These are phyloP conservation scores for Orbilia ellipsospora DNA, from an alignment of 2,329 filamentous ascomycete species.

Conservation along the genomic window DNA sequence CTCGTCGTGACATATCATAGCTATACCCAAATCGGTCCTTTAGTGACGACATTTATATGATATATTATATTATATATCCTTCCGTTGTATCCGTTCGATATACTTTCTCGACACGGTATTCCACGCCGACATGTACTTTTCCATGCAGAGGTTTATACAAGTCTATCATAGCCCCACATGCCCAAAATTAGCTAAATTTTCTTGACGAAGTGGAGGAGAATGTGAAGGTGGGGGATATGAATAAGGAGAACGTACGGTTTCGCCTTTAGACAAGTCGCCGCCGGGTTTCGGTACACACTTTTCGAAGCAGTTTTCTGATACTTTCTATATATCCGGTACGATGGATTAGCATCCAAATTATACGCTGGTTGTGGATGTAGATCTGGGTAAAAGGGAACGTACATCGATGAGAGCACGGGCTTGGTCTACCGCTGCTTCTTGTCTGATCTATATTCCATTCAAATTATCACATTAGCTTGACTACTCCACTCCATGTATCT, in stretches of 20 bases:
- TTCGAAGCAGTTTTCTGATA: conserved; percentile 84
- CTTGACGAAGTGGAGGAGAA: not conserved
- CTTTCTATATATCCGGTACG: conserved; percentile 69
- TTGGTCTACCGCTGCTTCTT: conserved; percentile 48
- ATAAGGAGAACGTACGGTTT: conserved; percentile 62
- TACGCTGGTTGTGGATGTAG: not conserved
- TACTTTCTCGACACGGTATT: conserved; percentile 78
- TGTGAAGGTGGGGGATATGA: not conserved
- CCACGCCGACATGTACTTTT: conserved; percentile 86
- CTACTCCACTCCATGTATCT: too few relatives aligned
- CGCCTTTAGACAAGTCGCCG: conserved; percentile 72
- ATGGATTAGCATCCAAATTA: not conserved
- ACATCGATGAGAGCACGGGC: conserved; percentile 52
- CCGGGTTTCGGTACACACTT: conserved; percentile 79
- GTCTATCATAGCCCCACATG: conserved; percentile 61
- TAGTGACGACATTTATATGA: not conserved
- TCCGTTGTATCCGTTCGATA: conserved; percentile 72
- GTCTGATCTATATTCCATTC: conserved; percentile 27
- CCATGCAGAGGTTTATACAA: conserved; percentile 81
- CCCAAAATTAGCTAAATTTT: not conserved
- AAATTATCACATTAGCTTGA: not conserved
- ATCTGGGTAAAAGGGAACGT: not conserved
- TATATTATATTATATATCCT: conserved; percentile 24
- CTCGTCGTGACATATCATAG: too few relatives aligned
- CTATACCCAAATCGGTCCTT: not conserved